Conservation (phyloP, 306 rosid genomes). For the Arachis hypogaea region DNA sequence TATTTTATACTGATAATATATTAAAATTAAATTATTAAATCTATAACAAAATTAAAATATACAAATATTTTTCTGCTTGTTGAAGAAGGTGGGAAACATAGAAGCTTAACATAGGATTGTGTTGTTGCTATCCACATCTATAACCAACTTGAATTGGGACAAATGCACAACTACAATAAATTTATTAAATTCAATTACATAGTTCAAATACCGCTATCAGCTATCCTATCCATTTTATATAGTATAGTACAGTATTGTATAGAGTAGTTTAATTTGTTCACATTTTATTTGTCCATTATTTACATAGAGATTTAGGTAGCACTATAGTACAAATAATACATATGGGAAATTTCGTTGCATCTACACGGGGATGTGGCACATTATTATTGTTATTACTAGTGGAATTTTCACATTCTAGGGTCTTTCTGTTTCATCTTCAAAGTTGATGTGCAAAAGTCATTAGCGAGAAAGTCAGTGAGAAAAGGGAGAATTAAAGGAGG, state of each 20-base stretch:
- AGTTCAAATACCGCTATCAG: background rate
- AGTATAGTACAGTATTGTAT: background rate
- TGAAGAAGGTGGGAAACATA: constrained; percentile 14
- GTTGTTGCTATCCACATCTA: background rate
- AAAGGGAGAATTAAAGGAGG: constrained; percentile 4
- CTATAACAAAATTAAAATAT: no score
- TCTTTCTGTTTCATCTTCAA: constrained; percentile 26
- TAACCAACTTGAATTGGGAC: background rate
- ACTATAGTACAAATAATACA: background rate
- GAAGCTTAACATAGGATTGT: background rate
- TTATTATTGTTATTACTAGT: background rate
- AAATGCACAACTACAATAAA: constrained; percentile 3
- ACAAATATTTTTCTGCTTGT: background rate
- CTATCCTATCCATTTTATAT: background rate
- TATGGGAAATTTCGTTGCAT: background rate
- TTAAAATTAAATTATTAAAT: no score
- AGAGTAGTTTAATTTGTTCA: background rate
- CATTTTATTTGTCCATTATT: constrained; percentile 8
- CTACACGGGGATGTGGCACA: background rate
- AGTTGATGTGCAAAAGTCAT: constrained; percentile 27
- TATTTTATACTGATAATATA: no score
- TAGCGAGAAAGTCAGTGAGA: constrained; percentile 32
- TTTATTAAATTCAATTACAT: background rate
- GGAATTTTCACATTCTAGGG: constrained; percentile 2
- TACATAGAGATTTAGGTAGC: background rate